Evolutionary conservation across 768 basidiomycete genomes (phyloP).

Genomic region (Pleurotus sapidus): DNA sequence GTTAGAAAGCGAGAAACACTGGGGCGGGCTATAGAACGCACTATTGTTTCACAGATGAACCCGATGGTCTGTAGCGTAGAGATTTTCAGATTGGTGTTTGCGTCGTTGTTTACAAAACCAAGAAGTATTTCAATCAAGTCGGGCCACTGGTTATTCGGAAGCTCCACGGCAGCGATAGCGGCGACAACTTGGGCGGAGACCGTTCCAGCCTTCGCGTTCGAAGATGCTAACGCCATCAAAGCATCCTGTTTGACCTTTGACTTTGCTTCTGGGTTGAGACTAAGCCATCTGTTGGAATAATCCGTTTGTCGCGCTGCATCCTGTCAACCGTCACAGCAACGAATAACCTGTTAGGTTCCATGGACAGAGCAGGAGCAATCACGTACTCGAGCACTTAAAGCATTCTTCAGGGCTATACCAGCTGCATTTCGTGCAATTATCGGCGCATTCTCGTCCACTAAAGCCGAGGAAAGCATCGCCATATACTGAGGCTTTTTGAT

Average conservation of each 20-base stretch:
- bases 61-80: constrained; percentile 94
- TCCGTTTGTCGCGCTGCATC: constrained; percentile 73
- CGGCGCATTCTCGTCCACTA: constrained; percentile 70
- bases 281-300: constrained; percentile 78
- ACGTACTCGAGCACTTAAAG: constrained; percentile 85
- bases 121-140: constrained; percentile 88
- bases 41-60: constrained; percentile 95
- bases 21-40: constrained; percentile 40
- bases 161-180: constrained; percentile 91
- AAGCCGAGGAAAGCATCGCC: constrained; percentile 81
- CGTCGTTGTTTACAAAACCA: constrained; percentile 74
- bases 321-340: constrained; percentile 36
- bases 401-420: constrained; percentile 95
- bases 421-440: constrained; percentile 91
- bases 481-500: constrained; percentile 82
- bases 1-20: constrained; percentile 13
- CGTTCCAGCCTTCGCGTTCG: constrained; percentile 67
- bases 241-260: constrained; percentile 86
- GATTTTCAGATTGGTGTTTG: constrained; percentile 74
- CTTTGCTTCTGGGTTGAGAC: constrained; percentile 64
- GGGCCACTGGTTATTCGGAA: constrained; percentile 85
- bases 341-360: constrained; percentile 15
- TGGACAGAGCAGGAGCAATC: constrained; percentile 15
- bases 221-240: constrained; percentile 78
- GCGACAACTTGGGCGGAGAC: constrained; percentile 94